phyloP scores from a whole-genome alignment of 768 basidiomycete genomes.

The Lepiota venenata region DNA sequence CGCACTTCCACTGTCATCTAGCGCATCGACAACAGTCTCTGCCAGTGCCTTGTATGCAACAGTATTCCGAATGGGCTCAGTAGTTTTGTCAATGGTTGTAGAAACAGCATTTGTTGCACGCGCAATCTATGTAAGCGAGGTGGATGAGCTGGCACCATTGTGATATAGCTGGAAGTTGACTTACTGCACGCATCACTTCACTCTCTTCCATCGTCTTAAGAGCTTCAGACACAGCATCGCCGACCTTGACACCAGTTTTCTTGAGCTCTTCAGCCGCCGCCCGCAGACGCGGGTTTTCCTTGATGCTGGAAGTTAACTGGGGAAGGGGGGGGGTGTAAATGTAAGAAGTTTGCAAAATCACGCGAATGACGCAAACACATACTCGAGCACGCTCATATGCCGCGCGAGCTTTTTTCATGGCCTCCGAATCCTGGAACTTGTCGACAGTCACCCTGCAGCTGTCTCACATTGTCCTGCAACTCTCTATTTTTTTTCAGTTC shows the following conservation, averaged over 20 bases:
- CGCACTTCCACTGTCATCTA: slow-evolving; percentile 91
- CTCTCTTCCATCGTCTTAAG: slow-evolving; percentile 94
- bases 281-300: slow-evolving; percentile 90
- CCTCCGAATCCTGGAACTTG: slow-evolving; percentile 95
- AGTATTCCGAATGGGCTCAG: slow-evolving; percentile 96
- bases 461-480: slow-evolving; percentile 94
- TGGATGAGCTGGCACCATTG: not conserved
- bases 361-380: slow-evolving; percentile 24
- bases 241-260: slow-evolving; percentile 86
- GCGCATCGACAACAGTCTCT: slow-evolving; percentile 85
- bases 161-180: slow-evolving; percentile 22
- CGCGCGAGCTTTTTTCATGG: slow-evolving; percentile 88
- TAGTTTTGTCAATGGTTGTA: slow-evolving; percentile 80
- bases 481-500: slow-evolving; percentile 93
- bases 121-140: slow-evolving; percentile 57
- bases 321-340: too few relatives aligned
- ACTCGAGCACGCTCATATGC: slow-evolving; percentile 95
- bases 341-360: slow-evolving; percentile 7
- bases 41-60: slow-evolving; percentile 90
- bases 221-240: slow-evolving; percentile 92
- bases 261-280: slow-evolving; percentile 92
- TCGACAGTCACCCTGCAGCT: slow-evolving; percentile 97
- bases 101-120: slow-evolving; percentile 85
- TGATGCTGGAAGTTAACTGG: slow-evolving; percentile 89
- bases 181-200: slow-evolving; percentile 81